Evolutionary conservation across 352 stramenopile species (phyloP), one percentile per base, ranked within the genome.

Genomic region (Thraustochytrium striatum): DNA sequence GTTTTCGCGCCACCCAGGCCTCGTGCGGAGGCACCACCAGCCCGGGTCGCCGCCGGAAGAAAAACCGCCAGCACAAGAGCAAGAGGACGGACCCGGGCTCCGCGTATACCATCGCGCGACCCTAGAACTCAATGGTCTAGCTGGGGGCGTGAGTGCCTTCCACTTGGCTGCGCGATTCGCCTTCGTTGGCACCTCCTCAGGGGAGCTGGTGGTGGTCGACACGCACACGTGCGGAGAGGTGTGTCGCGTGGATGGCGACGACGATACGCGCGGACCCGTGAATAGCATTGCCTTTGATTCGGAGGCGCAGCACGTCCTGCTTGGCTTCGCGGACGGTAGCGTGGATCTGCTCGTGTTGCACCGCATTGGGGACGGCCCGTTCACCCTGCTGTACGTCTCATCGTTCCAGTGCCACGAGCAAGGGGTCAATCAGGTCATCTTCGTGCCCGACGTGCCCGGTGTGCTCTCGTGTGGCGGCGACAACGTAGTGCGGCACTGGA

Each of bases 401-500:
- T 41, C 69, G 3, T 79, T 79, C 33, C 32, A 28, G 9, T 69
- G 52, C 35, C 69, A 79, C 43, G 5, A 79, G n/a, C 50, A 52
- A 3, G n/a, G 28, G 28, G 69, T 79, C 35, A 61, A 8, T 16
- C 30, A 69, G 30, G 25, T 79, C 36, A 36, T 62, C 30, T 50
- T 69, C 50, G 35, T 79, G 19, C 52, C 9, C 19, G 38, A 35
- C 21, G 30, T 73, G 11, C 35, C 35, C 1, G 69, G 69, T 33
- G 69, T 52, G 3, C 32, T 79, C 30, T 69, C 69, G 3, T 79
- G 69, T 28, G 69, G 69, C 33, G 52, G 9, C 5, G 69, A 79
- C 69, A 53, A 30, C 36, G 11, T 79, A 11, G 69, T 79, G 1
- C 69, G 69, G 8, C 69, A 79, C 39, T 79, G 69, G 69, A 62